Base-by-base conservation (phyloP, 345 rosid species). In the Dipteronia sinensis region DNA sequence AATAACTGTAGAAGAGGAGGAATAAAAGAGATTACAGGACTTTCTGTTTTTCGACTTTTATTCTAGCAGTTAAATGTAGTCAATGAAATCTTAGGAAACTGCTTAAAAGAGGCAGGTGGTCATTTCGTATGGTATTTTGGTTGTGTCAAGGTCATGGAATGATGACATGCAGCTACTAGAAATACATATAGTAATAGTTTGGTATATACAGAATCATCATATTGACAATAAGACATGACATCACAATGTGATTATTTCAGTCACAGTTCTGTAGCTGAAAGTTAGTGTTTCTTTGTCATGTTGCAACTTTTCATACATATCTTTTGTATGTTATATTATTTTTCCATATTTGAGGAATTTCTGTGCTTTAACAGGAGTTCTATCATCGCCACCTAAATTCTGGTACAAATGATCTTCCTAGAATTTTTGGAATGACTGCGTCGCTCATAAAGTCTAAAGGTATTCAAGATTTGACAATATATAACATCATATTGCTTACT, bases 381-480 rank as follows among this genome's bases (percentile, higher is more conserved):
- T 96, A 91, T 87, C 94, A 92, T 78, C 80, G 69, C 4, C 82
- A 82, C 64, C 71, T 88, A 17, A 38, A 27, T 19, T 81, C 83
- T 67, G 83, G 83, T 78, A 70, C 11, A 47, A 56, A 73, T 5
- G 27, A 78, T 64, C 85, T 92, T 81, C 99, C 99, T 1, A 82
- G 94, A 84, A 90, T 96, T 82, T 85, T 91, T 69, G 99, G 99
- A 66, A 89, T 94, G 99, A 96, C 97, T 38, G 98, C 98, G 46
- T 96, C 98, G 64, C 99, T 83, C 25, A 92, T 96, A 67, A 92
- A 92, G 76, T 75, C 93, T 22, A 94, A 94, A 81, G 94, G 98
- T 94, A 79, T 51, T 44, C 49, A 74, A 22, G 76, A 78, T 61
- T 72, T 61, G 67, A n/a, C 27, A 55, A 34, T 56, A 55, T 29